These are phyloP conservation scores for Coniella vitis DNA, from an alignment of 2,329 filamentous ascomycete genomes.

Conservation along the genomic window DNA sequence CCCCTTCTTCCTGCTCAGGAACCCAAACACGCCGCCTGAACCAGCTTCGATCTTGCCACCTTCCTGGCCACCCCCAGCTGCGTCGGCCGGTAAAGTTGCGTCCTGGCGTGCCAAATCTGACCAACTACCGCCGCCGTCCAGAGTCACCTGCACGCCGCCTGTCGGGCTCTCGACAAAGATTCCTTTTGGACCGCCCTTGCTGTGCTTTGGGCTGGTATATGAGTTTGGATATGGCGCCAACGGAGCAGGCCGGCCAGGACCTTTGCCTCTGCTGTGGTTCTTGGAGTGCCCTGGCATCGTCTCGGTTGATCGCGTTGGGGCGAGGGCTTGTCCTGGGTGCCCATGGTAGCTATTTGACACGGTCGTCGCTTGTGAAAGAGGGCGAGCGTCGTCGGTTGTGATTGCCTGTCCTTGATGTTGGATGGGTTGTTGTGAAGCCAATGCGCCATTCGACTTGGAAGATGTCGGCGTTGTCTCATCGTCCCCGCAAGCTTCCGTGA, in stretches of 20 bases:
- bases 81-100: constrained; percentile 64
- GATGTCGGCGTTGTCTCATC: constrained; percentile 4
- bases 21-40: constrained; percentile 81
- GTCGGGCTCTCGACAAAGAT: constrained; percentile 69
- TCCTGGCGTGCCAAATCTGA: constrained; percentile 83
- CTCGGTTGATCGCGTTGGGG: constrained; percentile 7
- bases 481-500: constrained; percentile 18
- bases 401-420: constrained; percentile 35
- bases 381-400: constrained; percentile 44
- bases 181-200: constrained; percentile 43
- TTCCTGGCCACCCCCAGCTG: constrained; percentile 41
- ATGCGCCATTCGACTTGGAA: constrained; percentile 7
- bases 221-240: constrained; percentile 42
- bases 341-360: constrained; percentile 19
- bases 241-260: constrained; percentile 28
- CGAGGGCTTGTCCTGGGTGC: constrained; percentile 15
- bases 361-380: constrained; percentile 26
- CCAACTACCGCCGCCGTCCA: constrained; percentile 87
- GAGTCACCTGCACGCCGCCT: constrained; percentile 83
- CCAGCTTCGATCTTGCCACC: constrained; percentile 48
- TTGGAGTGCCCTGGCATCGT: constrained; percentile 5
- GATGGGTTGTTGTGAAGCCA: constrained; percentile 3
- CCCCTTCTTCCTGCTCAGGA: constrained; percentile 83
- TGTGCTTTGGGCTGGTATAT: constrained; percentile 29
- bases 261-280: constrained; percentile 10